Percentiles rank a stretch among this genome's conserved stretches.
phyloP scores from a whole-genome alignment of 148 eudicot genomes.

The Rhododendron mucronatum region DNA sequence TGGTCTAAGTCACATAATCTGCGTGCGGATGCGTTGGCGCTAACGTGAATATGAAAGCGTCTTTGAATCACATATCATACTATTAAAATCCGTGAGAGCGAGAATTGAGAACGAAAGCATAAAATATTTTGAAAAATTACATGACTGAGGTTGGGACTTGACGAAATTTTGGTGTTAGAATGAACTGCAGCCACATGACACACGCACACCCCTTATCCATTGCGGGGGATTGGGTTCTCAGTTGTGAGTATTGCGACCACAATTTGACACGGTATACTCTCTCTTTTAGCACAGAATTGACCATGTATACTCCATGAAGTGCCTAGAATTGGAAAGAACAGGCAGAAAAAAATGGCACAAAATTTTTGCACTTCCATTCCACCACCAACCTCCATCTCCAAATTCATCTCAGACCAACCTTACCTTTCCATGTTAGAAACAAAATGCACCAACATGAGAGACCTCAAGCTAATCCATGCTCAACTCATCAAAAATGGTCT shows the following conservation, averaged over 20 bases:
- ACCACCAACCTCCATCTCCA: conserved; percentile 27
- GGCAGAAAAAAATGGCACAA: conserved; percentile 3
- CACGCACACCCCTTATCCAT: not conserved
- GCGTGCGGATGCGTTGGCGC: not conserved
- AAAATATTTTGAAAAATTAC: not conserved
- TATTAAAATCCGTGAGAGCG: not conserved
- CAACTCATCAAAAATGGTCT: conserved; percentile 52
- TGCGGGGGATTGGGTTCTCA: not conserved
- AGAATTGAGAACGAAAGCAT: not conserved
- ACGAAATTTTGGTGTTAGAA: not conserved
- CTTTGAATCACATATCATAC: not conserved
- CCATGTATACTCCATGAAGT: not conserved
- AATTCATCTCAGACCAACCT: conserved; percentile 35
- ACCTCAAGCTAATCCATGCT: conserved; percentile 45
- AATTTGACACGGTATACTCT: not conserved
- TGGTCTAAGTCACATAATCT: too few relatives aligned
- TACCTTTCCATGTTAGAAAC: conserved; percentile 38
- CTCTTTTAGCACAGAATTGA: not conserved
- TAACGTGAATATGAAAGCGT: too few relatives aligned
- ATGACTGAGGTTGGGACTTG: not conserved
- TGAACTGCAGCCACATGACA: not conserved
- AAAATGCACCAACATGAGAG: conserved; percentile 36
- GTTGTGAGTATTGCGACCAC: not conserved
- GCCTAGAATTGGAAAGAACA: not conserved
- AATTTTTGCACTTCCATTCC: conserved; percentile 15